Evolutionary conservation across 345 rosid genomes (phyloP).

Genomic region (Moringa oleifera): DNA sequence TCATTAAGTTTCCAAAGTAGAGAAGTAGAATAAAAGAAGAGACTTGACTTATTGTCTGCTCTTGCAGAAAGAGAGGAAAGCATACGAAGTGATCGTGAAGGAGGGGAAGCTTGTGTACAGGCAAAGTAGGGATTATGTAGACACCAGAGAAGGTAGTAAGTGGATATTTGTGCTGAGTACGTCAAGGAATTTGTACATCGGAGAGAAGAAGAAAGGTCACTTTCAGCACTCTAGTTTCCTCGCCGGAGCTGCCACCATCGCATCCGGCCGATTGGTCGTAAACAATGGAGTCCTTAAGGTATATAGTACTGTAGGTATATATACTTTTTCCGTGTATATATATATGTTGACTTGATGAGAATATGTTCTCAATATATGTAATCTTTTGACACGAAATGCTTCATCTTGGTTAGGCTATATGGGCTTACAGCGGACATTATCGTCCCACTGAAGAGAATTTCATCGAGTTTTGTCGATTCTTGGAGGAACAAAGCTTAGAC

Average conservation of each 20-base stretch:
- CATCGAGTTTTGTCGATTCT: slow-evolving; percentile 28
- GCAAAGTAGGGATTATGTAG: not conserved
- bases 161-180: slow-evolving; percentile 7
- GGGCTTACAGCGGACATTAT: slow-evolving; percentile 60
- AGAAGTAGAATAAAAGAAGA: no score
- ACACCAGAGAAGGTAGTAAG: not conserved
- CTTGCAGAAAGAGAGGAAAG: not conserved
- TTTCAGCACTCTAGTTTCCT: not conserved
- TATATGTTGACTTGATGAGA: not conserved
- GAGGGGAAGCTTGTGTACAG: not conserved
- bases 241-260: slow-evolving; percentile 4
- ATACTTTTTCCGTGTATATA: no score
- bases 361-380: no score
- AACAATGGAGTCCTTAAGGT: slow-evolving; percentile 1
- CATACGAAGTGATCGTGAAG: not conserved
- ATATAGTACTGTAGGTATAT: no score
- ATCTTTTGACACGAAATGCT: not conserved
- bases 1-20: no score
- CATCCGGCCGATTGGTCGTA: not conserved
- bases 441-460: slow-evolving; percentile 46
- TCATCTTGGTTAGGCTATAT: slow-evolving; percentile 25
- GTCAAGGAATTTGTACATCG: not conserved
- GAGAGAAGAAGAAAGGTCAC: not conserved
- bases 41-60: not conserved
- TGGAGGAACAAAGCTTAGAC: slow-evolving; percentile 32